Evolutionary conservation across 805 yeast species (phyloP), one percentile per base, ranked within the genome.

Genomic region (Torulaspora gathmanii): DNA sequence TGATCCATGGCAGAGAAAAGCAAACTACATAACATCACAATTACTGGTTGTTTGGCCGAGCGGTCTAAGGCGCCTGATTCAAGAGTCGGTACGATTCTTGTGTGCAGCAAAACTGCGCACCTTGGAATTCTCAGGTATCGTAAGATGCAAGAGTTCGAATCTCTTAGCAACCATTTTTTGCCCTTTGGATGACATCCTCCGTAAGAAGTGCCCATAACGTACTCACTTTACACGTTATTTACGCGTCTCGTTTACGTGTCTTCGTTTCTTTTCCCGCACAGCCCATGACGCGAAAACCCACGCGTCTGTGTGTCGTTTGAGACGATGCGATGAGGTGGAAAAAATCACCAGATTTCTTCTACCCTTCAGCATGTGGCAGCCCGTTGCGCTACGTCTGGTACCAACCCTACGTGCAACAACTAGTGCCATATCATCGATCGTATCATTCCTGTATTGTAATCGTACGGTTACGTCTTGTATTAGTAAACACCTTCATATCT

Each of bases 11-110:
- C n/a, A n/a, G n/a, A n/a, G n/a, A n/a, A n/a, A n/a, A n/a, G n/a
- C n/a, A n/a, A n/a, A n/a, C n/a, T n/a, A n/a, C n/a, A n/a, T n/a
- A 5, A 22, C 25, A 22, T 22, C 6, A 22, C 25, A 22, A 22
- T 7, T 7, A 15, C 5, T 37, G 60, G 60, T 56, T 56, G 60
- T 56, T 54, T 56, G 60, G 60, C 60, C 60, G 60, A 56, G 60
- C 60, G 60, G 60, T 56, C 60, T 56, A 56, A 56, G 60, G 60
- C 60, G 60, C 58, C 60, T 54, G 60, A 56, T 56, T 56, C 60
- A 56, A 56, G 60, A 56, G 30, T 45, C 45, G 33, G 42, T 40
- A 51, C 58, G 49, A 49, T 41, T 52, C 60, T 51, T 48, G 49
- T 34, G 29, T 19, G 49, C 44, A 36, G 53, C 42, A 44, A 26